phyloP scores from a whole-genome alignment of 1,139 yeast species.

The Pichiaceae sp. region DNA sequence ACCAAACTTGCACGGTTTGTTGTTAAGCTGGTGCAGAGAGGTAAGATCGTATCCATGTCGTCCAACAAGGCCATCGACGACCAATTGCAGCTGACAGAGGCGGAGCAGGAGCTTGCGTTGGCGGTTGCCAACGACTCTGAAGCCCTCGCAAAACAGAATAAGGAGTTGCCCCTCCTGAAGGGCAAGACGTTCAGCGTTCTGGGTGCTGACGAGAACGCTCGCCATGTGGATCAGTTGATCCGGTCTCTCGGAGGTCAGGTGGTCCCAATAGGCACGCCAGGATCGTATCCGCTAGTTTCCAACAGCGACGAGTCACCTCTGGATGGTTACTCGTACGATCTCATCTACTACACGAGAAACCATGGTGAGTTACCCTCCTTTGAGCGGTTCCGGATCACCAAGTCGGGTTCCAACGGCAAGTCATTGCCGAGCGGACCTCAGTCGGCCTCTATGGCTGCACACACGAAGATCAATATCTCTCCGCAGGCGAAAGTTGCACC shows the following conservation, averaged over 20 bases:
- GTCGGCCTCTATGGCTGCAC: no score
- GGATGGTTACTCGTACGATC: slow-evolving; percentile 15
- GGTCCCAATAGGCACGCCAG: slow-evolving; percentile 4
- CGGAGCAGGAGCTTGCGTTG: slow-evolving; percentile 6
- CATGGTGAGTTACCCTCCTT: slow-evolving; percentile 9
- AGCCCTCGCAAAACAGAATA: neutral
- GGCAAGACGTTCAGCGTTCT: slow-evolving; percentile 13
- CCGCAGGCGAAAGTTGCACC: neutral
- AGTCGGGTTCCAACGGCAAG: neutral
- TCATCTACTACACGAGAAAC: slow-evolving; percentile 13
- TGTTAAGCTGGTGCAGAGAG: neutral
- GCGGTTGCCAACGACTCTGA: slow-evolving; percentile 5
- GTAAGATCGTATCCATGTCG: neutral
- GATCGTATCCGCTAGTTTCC: slow-evolving; percentile 10
- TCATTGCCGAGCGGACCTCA: neutral
- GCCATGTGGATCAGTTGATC: slow-evolving; percentile 13
- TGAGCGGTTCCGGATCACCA: slow-evolving; percentile 11
- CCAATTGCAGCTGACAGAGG: slow-evolving; percentile 1
- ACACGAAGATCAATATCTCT: no score
- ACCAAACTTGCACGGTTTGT: no score
- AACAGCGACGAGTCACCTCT: slow-evolving; percentile 8
- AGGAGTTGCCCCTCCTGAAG: slow-evolving; percentile 2
- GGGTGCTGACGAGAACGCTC: slow-evolving; percentile 9
- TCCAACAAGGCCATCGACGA: neutral
- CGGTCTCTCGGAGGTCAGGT: slow-evolving; percentile 16